These are phyloP conservation scores for Lodderomyces oxycetoniae DNA, from an alignment of 1,139 yeast genomes.

Conservation along the genomic window DNA sequence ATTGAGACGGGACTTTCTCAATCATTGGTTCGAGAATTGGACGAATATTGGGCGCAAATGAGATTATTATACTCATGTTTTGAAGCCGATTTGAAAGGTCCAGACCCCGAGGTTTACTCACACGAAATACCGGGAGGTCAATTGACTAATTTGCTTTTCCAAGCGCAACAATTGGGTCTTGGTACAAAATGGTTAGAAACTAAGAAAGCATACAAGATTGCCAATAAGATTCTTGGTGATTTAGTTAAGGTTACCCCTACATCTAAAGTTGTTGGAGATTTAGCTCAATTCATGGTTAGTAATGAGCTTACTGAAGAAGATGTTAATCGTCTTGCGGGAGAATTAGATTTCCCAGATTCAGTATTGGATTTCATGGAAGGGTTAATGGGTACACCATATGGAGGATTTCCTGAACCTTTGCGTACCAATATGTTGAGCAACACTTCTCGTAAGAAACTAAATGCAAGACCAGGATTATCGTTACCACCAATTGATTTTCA, in stretches of 20 bases:
- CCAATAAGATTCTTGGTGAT: conserved; percentile 88
- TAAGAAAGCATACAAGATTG: conserved; percentile 86
- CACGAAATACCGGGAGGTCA: conserved; percentile 99
- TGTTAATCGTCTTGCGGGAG: conserved; percentile 78
- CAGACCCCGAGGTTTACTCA: conserved; percentile 97
- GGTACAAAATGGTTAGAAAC: conserved; percentile 97
- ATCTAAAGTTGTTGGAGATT: conserved; percentile 97
- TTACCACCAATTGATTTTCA: conserved; percentile 77
- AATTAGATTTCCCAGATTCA: conserved; percentile 96
- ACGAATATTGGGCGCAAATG: conserved; percentile 98
- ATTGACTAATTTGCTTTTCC: conserved; percentile 94
- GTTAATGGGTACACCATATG: conserved; percentile 97
- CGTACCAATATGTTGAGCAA: conserved; percentile 77
- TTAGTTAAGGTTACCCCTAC: conserved; percentile 98
- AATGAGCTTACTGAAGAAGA: conserved; percentile 84
- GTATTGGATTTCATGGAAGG: conserved; percentile 98
- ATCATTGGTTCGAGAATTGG: conserved; percentile 71
- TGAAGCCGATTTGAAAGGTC: conserved; percentile 98
- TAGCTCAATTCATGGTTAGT: conserved; percentile 98
- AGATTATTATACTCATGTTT: conserved; percentile 92
- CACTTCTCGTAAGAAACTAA: conserved; percentile 88
- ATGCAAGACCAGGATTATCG: conserved; percentile 85
- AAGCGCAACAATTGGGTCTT: conserved; percentile 96
- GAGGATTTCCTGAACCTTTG: conserved; percentile 99
- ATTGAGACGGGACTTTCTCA: conserved; percentile 70